Evolutionary conservation across 2,329 filamentous ascomycete genomes (phyloP).

Genomic region (Cladosporium colombiae): DNA sequence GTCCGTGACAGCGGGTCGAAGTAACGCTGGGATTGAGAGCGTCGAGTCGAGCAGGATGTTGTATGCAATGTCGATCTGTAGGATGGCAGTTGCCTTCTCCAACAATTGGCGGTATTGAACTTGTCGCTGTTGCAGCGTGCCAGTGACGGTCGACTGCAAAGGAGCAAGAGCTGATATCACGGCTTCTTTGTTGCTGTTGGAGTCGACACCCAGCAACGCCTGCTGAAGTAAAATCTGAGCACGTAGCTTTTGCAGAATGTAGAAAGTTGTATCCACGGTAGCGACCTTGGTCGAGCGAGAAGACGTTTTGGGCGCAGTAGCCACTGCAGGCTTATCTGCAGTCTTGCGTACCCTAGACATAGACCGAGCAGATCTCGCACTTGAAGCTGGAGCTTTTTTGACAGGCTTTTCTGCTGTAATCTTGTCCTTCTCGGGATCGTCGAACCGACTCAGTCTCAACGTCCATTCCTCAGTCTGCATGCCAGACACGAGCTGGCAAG

Average conservation of each 20-base stretch:
- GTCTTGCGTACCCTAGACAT: background rate
- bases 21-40: slow-evolving; percentile 76
- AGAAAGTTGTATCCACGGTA: background rate
- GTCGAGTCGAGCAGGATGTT: slow-evolving; percentile 91
- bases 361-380: background rate
- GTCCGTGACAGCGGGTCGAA: background rate
- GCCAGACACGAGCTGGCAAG: slow-evolving; percentile 19
- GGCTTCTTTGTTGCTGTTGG: background rate
- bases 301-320: background rate
- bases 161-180: background rate
- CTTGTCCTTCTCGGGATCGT: background rate
- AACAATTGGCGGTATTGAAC: slow-evolving; percentile 11
- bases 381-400: background rate
- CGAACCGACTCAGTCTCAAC: slow-evolving; percentile 6
- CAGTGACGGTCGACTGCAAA: background rate
- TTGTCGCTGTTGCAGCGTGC: slow-evolving; percentile 11
- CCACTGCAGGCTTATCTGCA: background rate
- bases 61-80: slow-evolving; percentile 59
- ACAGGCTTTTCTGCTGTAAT: background rate
- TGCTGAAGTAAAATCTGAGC: background rate
- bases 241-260: background rate
- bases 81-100: background rate
- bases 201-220: background rate
- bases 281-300: background rate
- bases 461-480: slow-evolving; percentile 20